Percentiles rank a stretch among this genome's conserved stretches.
Evolutionary conservation across 179 eudicot species (phyloP).

Genomic region (Silene vulgaris): DNA sequence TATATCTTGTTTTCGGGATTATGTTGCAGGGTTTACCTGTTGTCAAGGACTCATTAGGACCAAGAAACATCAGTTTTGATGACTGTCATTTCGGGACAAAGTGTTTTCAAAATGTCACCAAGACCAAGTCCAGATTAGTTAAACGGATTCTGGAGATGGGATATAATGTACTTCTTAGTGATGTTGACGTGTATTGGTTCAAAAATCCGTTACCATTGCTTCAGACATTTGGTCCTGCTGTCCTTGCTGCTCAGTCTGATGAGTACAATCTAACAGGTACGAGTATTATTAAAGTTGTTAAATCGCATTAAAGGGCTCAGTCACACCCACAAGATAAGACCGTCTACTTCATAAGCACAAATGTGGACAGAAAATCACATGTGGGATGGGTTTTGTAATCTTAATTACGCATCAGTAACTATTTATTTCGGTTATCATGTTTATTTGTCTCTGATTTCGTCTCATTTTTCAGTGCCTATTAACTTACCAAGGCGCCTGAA

Average conservation of each 20-base stretch:
- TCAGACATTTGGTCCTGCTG: constrained; percentile 63
- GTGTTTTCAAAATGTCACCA: constrained; percentile 90
- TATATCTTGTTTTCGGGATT: neutral
- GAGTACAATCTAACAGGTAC: constrained; percentile 74
- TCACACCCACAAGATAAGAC: too few species aligned
- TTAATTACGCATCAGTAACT: neutral
- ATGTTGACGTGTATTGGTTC: constrained; percentile 96
- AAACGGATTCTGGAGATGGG: constrained; percentile 71
- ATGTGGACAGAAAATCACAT: neutral
- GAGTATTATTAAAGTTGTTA: neutral
- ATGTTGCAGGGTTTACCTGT: constrained; percentile 73
- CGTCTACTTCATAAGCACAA: neutral
- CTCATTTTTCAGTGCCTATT: constrained; percentile 60
- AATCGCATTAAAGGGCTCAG: neutral
- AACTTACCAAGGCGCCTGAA: constrained; percentile 87
- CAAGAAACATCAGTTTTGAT: constrained; percentile 74
- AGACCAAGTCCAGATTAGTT: constrained; percentile 82
- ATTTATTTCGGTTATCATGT: neutral
- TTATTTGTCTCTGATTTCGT: constrained; percentile 12
- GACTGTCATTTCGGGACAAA: constrained; percentile 90
- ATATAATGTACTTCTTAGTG: constrained; percentile 76
- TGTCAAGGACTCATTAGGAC: constrained; percentile 60
- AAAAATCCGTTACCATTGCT: constrained; percentile 72
- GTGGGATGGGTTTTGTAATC: too few species aligned
- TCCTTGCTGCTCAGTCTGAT: constrained; percentile 83